Evolutionary conservation across 2,329 filamentous ascomycete species (phyloP).

Genomic region (Cladophialophora psammophila): DNA sequence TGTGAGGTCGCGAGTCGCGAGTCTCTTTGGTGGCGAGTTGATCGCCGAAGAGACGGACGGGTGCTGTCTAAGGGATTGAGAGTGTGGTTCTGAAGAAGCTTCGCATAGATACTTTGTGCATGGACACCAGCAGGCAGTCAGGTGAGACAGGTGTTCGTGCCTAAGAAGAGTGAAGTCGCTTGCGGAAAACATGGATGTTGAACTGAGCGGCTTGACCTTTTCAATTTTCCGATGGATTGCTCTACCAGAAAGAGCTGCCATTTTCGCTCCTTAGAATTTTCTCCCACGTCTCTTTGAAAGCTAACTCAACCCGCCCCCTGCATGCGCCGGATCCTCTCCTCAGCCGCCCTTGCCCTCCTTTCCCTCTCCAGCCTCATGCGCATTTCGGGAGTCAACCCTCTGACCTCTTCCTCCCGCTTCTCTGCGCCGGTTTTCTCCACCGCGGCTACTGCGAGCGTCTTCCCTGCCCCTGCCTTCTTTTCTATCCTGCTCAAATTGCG

Average conservation of each 20-base stretch:
- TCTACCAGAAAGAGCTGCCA: background rate
- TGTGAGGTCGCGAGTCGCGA: constrained; percentile 7
- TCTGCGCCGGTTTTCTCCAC: constrained; percentile 77
- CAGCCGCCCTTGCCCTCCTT: constrained; percentile 85
- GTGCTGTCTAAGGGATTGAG: background rate
- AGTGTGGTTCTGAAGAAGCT: background rate
- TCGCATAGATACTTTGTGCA: background rate
- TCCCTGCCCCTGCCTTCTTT: constrained; percentile 59
- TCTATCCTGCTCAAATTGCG: constrained; percentile 50
- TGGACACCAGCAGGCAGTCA: background rate
- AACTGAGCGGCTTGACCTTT: background rate
- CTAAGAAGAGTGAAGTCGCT: background rate
- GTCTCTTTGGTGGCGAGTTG: background rate
- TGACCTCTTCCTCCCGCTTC: constrained; percentile 79
- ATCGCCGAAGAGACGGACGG: background rate
- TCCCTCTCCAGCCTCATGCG: constrained; percentile 84
- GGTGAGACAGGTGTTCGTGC: background rate
- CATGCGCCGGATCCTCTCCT: constrained; percentile 80
- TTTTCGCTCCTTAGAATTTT: background rate
- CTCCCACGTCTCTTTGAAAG: background rate
- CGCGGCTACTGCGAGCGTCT: constrained; percentile 64
- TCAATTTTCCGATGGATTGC: background rate
- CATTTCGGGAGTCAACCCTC: constrained; percentile 88
- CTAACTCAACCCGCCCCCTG: constrained; percentile 46
- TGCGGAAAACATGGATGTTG: background rate